Conservation (phyloP, 1,139 yeast species). For the Candida gigantensis region DNA sequence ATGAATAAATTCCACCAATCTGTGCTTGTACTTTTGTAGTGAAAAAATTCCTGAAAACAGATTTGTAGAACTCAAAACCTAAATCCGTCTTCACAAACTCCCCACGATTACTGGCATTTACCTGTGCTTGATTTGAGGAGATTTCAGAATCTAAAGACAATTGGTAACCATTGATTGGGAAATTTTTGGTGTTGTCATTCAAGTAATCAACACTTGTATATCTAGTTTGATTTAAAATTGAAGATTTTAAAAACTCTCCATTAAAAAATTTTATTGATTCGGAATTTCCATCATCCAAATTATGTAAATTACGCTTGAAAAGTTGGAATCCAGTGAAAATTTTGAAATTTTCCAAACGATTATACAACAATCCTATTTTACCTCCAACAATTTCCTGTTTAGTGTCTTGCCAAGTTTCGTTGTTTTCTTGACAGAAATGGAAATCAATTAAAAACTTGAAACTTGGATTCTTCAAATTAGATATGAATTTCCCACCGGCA, state of each 20-base stretch:
- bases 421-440: conserved; percentile 38
- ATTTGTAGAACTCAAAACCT: conserved; percentile 35
- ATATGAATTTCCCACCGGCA: conserved; percentile 34
- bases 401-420: conserved; percentile 41
- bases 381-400: conserved; percentile 40
- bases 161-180: conserved; percentile 31
- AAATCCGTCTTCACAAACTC: conserved; percentile 30
- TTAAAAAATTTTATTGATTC: conserved; percentile 32
- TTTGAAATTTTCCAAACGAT: conserved; percentile 18
- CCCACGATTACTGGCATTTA: conserved; percentile 20
- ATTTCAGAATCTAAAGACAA: conserved; percentile 29
- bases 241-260: conserved; percentile 40
- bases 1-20: conserved; percentile 38
- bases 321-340: conserved; percentile 43
- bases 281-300: conserved; percentile 37
- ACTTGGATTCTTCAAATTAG: conserved; percentile 43
- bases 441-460: conserved; percentile 40
- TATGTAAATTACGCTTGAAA: conserved; percentile 42
- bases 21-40: conserved; percentile 38
- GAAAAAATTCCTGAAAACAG: conserved; percentile 36
- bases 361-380: conserved; percentile 44
- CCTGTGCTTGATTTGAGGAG: conserved; percentile 35
- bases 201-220: conserved; percentile 26
- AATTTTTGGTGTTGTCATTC: conserved; percentile 29
- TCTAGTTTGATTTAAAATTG: conserved; percentile 29